Evolutionary conservation across 139 green algal species (phyloP), one percentile per base, ranked within the genome.

Genomic region (Zygnema circumcarinatum): DNA sequence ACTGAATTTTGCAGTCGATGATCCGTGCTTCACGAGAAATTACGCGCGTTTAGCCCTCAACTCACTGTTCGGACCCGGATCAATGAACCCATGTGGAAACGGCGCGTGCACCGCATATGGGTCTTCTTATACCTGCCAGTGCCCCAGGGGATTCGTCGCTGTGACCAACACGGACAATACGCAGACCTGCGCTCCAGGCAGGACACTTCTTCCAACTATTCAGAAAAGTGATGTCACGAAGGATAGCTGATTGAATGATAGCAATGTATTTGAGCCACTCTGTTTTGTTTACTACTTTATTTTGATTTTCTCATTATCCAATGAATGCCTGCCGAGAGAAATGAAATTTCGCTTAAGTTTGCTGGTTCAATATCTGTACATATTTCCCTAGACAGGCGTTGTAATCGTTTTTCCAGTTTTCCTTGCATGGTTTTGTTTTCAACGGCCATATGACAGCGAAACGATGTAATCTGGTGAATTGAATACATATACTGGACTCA

Each of bases 31-130:
- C 16, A 25, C 29, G 1, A 40, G 0, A 1, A 3, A 1, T 40
- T 42, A 1, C 29, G 1, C 1, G 0, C 1, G 38, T n/a, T 1
- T 25, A 3, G 0, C 22, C 22, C 72, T 79, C 29, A 40, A 40
- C 22, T n/a, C 29, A 25, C 22, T 25, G 21, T n/a, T 79, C 72
- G 39, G 39, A 2, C 2, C 74, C 35, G 0, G 22, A 29, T 2
- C 1, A 39, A 78, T 86, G 38, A 86, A 86, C 53, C 80, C 80
- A 21, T 86, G 80, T 31, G 80, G 80, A 0, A 39, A 39, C 47
- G 80, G 80, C 47, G 69, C 47, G 3, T 86, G 80, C 33, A 78
- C 20, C 39, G 3, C 35, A 20, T 36, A 20, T 31, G 25, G 76
- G 74, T 7, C 29, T 11, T 31, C 32, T 47, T 67, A 81, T n/a